A percentile compares a stretch with the other conserved stretches of the same genome.
These are phyloP conservation scores for Akanthomyces uredinophilus DNA, from an alignment of 2,329 filamentous ascomycete genomes.

Conservation along the genomic window DNA sequence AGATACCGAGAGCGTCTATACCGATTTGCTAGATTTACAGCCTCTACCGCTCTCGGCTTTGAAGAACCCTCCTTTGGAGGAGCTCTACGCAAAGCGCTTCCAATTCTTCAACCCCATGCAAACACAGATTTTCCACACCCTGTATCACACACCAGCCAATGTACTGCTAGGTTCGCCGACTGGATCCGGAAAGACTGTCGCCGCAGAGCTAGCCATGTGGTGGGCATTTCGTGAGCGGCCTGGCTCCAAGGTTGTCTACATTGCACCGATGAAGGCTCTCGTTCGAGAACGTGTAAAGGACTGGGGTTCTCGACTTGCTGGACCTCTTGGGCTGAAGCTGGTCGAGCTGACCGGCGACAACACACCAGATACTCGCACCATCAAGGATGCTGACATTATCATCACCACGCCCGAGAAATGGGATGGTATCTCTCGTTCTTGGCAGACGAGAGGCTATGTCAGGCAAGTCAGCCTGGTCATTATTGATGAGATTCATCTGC, in stretches of 20 bases:
- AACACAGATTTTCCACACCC: slow-evolving; percentile 94
- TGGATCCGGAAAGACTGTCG: slow-evolving; percentile 95
- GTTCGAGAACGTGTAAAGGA: slow-evolving; percentile 95
- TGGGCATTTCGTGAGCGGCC: slow-evolving; percentile 95
- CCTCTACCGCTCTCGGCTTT: slow-evolving; percentile 81
- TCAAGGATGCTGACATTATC: slow-evolving; percentile 93
- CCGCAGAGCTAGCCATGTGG: slow-evolving; percentile 97
- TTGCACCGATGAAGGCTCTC: slow-evolving; percentile 98
- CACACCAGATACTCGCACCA: slow-evolving; percentile 92
- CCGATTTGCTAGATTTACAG: slow-evolving; percentile 85
- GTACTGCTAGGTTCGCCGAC: slow-evolving; percentile 93
- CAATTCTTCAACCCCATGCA: slow-evolving; percentile 99
- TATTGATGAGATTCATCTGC: slow-evolving; percentile 95
- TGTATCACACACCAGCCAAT: slow-evolving; percentile 89
- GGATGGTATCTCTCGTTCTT: slow-evolving; percentile 98
- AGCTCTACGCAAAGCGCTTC: slow-evolving; percentile 83
- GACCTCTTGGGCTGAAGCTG: slow-evolving; percentile 78
- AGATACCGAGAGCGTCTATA: slow-evolving; percentile 96
- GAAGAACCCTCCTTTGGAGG: slow-evolving; percentile 81
- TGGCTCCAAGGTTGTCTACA: slow-evolving; percentile 96
- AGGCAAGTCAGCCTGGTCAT: slow-evolving; percentile 93
- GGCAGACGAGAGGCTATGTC: slow-evolving; percentile 96
- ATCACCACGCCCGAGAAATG: slow-evolving; percentile 99
- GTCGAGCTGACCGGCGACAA: slow-evolving; percentile 97
- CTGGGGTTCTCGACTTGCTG: slow-evolving; percentile 78